Conservation (phyloP, 306 rosid species). For the Urtica urens region DNA sequence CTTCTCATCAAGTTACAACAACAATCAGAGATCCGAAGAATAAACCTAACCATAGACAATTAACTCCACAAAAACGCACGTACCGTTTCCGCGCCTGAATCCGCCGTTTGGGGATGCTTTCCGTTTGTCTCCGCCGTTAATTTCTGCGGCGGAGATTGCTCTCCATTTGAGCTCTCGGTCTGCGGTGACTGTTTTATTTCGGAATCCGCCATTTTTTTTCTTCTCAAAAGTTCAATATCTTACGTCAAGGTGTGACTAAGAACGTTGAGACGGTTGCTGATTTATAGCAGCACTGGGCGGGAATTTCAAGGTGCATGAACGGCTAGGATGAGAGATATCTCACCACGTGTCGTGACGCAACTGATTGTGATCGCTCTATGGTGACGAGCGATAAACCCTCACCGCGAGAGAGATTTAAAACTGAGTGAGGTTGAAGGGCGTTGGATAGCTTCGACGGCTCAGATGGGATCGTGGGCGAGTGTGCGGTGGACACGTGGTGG, state of each 20-base stretch:
- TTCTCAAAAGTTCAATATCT: too few species aligned
- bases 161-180: too few species aligned
- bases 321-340: not conserved
- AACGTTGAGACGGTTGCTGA: not conserved
- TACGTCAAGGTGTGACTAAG: not conserved
- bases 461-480: not conserved
- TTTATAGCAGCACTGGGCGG: conserved; percentile 15
- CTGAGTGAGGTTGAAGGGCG: not conserved
- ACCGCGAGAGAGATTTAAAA: not conserved
- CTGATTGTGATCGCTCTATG: not conserved
- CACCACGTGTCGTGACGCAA: conserved; percentile 17
- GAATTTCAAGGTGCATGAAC: not conserved
- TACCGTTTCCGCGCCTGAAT: too few species aligned
- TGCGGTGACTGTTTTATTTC: conserved; percentile 7
- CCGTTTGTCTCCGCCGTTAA: not conserved
- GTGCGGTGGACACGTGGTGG: not conserved
- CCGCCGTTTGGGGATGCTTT: too few species aligned
- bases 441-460: conserved; percentile 7
- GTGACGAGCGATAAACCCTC: not conserved
- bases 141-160: too few species aligned
- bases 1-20: conserved; percentile 1
- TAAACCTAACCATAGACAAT: not conserved
- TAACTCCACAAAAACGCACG: too few species aligned
- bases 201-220: conserved; percentile 23
- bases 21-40: not conserved